Percentiles rank a stretch among this genome's conserved stretches.
Conservation (phyloP, 2,329 filamentous ascomycete genomes). For the Fusarium vanettenii region DNA sequence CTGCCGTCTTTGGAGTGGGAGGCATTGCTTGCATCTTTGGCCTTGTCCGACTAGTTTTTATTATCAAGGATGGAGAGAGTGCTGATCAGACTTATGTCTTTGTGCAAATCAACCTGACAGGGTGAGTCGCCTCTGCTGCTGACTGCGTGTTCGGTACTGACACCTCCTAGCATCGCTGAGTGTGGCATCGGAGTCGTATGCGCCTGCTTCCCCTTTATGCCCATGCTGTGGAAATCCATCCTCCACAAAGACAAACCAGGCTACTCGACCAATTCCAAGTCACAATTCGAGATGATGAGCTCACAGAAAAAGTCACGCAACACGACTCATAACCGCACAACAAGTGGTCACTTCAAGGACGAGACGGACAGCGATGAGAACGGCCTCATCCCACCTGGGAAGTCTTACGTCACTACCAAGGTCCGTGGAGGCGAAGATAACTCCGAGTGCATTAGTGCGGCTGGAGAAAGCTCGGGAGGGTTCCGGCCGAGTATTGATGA, state of each 20-base stretch:
- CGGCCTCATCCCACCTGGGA: constrained; percentile 11
- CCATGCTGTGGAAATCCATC: constrained; percentile 32
- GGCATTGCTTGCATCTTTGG: constrained; percentile 24
- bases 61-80: constrained; percentile 25
- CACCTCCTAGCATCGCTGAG: constrained; percentile 9
- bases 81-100: constrained; percentile 25
- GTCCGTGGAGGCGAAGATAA: constrained; percentile 4
- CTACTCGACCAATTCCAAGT: constrained; percentile 22
- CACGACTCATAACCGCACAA: neutral
- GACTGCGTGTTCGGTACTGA: neutral
- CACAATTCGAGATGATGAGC: constrained; percentile 30
- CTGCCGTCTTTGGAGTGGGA: constrained; percentile 23
- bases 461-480: neutral
- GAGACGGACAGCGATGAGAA: constrained; percentile 23
- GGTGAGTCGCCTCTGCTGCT: neutral
- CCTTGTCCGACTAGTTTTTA: constrained; percentile 20
- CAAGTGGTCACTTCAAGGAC: constrained; percentile 7
- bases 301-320: constrained; percentile 10
- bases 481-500: constrained; percentile 7
- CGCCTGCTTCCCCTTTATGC: constrained; percentile 31
- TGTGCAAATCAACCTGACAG: constrained; percentile 28
- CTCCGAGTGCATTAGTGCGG: neutral
- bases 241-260: constrained; percentile 26
- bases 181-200: constrained; percentile 29
- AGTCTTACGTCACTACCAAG: constrained; percentile 12